Conservation (phyloP, 176 grass and related monocot genomes). For the Dendrocalamus sinicus region DNA sequence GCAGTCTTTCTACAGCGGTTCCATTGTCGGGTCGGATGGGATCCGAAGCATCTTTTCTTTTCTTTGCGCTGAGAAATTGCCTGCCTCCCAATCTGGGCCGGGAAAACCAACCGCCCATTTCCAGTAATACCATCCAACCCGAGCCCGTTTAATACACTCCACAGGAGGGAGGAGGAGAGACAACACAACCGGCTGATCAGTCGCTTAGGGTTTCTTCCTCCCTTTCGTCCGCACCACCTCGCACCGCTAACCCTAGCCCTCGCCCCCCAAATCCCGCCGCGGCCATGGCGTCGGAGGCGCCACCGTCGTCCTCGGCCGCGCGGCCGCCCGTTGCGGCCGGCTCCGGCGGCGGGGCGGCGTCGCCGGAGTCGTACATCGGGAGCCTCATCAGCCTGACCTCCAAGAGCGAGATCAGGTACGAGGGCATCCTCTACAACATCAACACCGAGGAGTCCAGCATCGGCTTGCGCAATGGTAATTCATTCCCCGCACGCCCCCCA, state of each 20-base stretch:
- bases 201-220: conserved; percentile 50
- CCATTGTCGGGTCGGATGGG: no score
- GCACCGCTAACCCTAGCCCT: conserved; percentile 27
- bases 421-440: conserved; percentile 85
- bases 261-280: not conserved
- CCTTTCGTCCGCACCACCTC: not conserved
- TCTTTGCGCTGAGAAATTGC: no score
- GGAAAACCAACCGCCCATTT: no score
- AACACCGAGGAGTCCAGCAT: conserved; percentile 79
- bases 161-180: no score
- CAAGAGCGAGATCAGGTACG: conserved; percentile 93
- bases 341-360: conserved; percentile 39
- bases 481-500: not conserved
- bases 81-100: no score
- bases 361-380: conserved; percentile 77
- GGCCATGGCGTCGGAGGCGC: conserved; percentile 68
- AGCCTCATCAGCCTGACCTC: conserved; percentile 82
- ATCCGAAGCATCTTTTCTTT: no score
- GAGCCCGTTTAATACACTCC: conserved; percentile 15
- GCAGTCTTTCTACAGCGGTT: no score
- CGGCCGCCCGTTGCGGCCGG: not conserved
- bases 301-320: conserved; percentile 36
- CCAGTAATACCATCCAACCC: not conserved
- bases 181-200: conserved; percentile 24
- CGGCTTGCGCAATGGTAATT: conserved; percentile 70